Conservation (phyloP, 2,329 filamentous ascomycete species). For the Penicillium hesseltinei region DNA sequence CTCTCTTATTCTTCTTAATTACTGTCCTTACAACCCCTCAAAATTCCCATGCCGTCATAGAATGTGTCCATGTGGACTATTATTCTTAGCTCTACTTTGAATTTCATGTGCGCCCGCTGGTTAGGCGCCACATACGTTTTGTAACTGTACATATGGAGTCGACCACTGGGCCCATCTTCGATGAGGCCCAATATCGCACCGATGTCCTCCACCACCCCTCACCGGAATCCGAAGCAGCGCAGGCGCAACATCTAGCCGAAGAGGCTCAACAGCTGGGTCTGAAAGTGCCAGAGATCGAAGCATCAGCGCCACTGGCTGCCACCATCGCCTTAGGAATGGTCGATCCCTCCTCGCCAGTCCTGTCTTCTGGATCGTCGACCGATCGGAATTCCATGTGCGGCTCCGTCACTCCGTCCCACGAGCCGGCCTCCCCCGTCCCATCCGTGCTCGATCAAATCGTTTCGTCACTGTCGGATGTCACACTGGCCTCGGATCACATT, state of each 20-base stretch:
- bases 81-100: slow-evolving; percentile 12
- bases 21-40: slow-evolving; percentile 10
- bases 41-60: slow-evolving; percentile 29
- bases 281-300: slow-evolving; percentile 33
- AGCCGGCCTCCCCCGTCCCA: slow-evolving; percentile 12
- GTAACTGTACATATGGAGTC: slow-evolving; percentile 26
- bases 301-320: slow-evolving; percentile 36
- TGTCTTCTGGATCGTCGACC: slow-evolving; percentile 35
- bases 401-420: slow-evolving; percentile 25
- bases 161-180: slow-evolving; percentile 23
- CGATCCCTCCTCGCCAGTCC: slow-evolving; percentile 34
- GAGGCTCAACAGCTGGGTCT: slow-evolving; percentile 42
- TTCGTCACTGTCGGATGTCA: slow-evolving; percentile 34
- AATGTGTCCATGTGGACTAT: slow-evolving; percentile 31
- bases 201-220: slow-evolving; percentile 37
- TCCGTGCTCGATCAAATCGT: slow-evolving; percentile 31
- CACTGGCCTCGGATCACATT: slow-evolving; percentile 29
- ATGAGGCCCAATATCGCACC: slow-evolving; percentile 39
- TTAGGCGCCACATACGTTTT: slow-evolving; percentile 16
- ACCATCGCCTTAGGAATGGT: slow-evolving; percentile 36
- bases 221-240: slow-evolving; percentile 38
- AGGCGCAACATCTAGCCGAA: slow-evolving; percentile 37
- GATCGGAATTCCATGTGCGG: slow-evolving; percentile 32
- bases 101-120: slow-evolving; percentile 25
- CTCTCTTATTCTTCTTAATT: neutral